These are phyloP conservation scores for Suillus cothurnatus DNA, from an alignment of 768 basidiomycete species.

Conservation along the genomic window DNA sequence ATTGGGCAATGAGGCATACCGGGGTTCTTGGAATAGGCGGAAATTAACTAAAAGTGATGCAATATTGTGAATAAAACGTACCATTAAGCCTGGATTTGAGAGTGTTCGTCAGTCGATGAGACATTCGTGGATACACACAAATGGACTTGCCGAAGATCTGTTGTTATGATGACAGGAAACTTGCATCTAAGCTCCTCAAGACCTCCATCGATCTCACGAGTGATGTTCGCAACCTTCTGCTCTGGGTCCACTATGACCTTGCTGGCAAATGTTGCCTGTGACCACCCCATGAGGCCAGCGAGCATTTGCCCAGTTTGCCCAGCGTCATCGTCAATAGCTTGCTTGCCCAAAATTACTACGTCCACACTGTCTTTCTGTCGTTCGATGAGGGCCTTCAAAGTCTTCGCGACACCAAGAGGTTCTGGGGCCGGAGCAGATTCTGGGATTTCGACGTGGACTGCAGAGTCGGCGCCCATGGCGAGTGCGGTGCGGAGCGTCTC, in stretches of 20 bases:
- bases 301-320: constrained; percentile 98
- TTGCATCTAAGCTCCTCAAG: constrained; percentile 77
- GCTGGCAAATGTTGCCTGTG: constrained; percentile 95
- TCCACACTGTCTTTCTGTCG: constrained; percentile 66
- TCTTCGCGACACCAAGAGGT: constrained; percentile 89
- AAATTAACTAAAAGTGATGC: neutral
- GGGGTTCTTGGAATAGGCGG: constrained; percentile 63
- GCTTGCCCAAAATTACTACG: constrained; percentile 94
- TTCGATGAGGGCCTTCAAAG: constrained; percentile 75
- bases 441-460: constrained; percentile 85
- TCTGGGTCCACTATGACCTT: constrained; percentile 72
- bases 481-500: constrained; percentile 95
- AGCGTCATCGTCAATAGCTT: constrained; percentile 96
- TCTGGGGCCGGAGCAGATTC: constrained; percentile 77
- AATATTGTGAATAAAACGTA: constrained; percentile 29
- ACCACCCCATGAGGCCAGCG: constrained; percentile 88
- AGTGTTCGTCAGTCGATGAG: constrained; percentile 1
- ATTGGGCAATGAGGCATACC: constrained; percentile 95
- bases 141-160: constrained; percentile 78
- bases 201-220: constrained; percentile 94
- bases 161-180: constrained; percentile 87
- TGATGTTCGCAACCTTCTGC: constrained; percentile 68
- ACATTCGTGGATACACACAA: neutral
- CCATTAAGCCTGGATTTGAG: constrained; percentile 64
- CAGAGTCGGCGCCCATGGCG: constrained; percentile 96